A percentile compares a stretch with the other conserved stretches of the same genome.
phyloP scores from a whole-genome alignment of 805 yeast genomes.

The Myxozyma vanderwaltii region DNA sequence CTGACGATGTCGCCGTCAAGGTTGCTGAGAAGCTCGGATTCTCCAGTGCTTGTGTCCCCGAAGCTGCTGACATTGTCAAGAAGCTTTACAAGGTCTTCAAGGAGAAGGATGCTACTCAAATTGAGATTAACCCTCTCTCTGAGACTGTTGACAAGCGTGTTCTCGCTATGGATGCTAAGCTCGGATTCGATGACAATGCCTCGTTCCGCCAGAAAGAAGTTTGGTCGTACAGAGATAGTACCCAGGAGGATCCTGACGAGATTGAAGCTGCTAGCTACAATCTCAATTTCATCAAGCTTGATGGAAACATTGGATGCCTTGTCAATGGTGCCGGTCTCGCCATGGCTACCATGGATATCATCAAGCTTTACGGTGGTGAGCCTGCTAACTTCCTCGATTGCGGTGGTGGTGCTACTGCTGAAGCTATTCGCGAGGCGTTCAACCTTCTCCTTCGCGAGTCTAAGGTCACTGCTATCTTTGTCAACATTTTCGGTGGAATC shows the following conservation, averaged over 20 bases:
- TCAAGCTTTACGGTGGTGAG: constrained; percentile 95
- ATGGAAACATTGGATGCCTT: constrained; percentile 97
- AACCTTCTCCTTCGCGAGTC: constrained; percentile 86
- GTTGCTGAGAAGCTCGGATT: constrained; percentile 83
- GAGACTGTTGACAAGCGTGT: constrained; percentile 90
- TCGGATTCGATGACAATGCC: constrained; percentile 97
- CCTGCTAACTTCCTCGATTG: constrained; percentile 99
- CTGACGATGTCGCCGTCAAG: constrained; percentile 70
- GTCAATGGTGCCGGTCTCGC: constrained; percentile 99
- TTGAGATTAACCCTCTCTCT: constrained; percentile 96
- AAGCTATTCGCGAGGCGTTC: constrained; percentile 96
- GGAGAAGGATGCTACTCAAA: constrained; percentile 95
- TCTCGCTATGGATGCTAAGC: constrained; percentile 98
- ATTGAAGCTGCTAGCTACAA: constrained; percentile 87
- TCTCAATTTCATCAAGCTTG: constrained; percentile 94
- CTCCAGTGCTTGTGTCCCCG: constrained; percentile 71
- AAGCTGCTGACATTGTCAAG: constrained; percentile 84
- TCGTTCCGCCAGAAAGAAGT: constrained; percentile 92
- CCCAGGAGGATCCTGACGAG: constrained; percentile 98
- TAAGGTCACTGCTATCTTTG: constrained; percentile 91
- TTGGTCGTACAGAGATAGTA: constrained; percentile 92
- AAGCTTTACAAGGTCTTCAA: constrained; percentile 84
- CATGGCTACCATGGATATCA: constrained; percentile 99
- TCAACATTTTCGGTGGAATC: constrained; percentile 98
- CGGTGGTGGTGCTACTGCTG: constrained; percentile 99